Evolutionary conservation across 2,329 filamentous ascomycete species (phyloP).

Genomic region (Trichoderma aggressivum): DNA sequence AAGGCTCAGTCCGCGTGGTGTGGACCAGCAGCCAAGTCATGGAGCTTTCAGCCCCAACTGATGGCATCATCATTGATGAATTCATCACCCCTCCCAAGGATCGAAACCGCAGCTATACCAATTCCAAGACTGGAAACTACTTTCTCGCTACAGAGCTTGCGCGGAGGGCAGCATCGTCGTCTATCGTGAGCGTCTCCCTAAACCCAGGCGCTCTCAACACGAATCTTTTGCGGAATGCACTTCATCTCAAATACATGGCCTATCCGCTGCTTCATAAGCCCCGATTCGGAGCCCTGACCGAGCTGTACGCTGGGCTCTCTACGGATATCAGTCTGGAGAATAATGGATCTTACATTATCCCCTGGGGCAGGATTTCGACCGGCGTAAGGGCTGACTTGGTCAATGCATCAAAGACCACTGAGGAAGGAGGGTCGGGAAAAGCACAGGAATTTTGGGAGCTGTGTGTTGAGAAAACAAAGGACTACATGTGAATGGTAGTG

Average conservation of each 20-base stretch:
- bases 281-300: conserved; percentile 39
- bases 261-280: conserved; percentile 30
- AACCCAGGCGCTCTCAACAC: conserved; percentile 37
- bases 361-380: conserved; percentile 28
- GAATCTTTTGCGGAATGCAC: conserved; percentile 23
- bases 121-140: conserved; percentile 37
- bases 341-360: conserved; percentile 30
- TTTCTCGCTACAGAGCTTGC: conserved; percentile 33
- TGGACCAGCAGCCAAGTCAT: conserved; percentile 25
- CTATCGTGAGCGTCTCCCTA: conserved; percentile 30
- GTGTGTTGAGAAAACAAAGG: conserved; percentile 24
- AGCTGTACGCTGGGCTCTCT: conserved; percentile 39
- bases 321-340: conserved; percentile 34
- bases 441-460: conserved; percentile 30
- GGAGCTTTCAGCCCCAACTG: conserved; percentile 25
- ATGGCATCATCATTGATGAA: conserved; percentile 31
- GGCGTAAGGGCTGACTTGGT: conserved; percentile 28
- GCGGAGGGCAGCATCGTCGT: conserved; percentile 24
- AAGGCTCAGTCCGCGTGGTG: conserved; percentile 29
- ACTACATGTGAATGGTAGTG: background rate
- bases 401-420: conserved; percentile 25
- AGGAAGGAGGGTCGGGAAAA: conserved; percentile 29
- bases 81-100: conserved; percentile 22
- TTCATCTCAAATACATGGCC: conserved; percentile 24
- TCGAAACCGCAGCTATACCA: conserved; percentile 29